A percentile compares a stretch with the other conserved stretches of the same genome.
phyloP scores from a whole-genome alignment of 2,329 filamentous ascomycete genomes.

The Fusarium goolgardi region DNA sequence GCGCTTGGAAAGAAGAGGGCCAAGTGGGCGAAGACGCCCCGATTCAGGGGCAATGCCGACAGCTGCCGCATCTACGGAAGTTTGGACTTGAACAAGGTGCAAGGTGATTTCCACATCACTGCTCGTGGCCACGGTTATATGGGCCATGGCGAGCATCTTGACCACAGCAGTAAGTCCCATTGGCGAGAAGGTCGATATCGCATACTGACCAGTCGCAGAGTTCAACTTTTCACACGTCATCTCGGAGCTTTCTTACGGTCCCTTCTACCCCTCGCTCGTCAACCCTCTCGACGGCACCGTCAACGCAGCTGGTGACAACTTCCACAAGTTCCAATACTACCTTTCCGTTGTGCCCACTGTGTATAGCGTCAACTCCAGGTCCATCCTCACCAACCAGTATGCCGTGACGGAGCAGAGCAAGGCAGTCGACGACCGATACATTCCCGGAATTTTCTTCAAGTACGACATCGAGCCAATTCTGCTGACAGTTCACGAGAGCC shows the following conservation, averaged over 20 bases:
- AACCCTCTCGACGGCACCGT: conserved; percentile 96
- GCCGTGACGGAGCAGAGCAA: conserved; percentile 91
- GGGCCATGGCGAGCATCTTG: conserved; percentile 80
- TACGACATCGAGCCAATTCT: conserved; percentile 98
- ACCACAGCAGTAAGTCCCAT: conserved; percentile 75
- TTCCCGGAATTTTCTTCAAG: conserved; percentile 97
- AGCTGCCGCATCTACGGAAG: conserved; percentile 91
- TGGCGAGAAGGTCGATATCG: neutral
- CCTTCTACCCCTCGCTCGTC: conserved; percentile 92
- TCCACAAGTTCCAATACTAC: conserved; percentile 99
- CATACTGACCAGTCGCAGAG: conserved; percentile 59
- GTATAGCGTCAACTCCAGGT: conserved; percentile 77
- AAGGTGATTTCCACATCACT: conserved; percentile 98
- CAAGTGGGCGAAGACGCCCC: conserved; percentile 81
- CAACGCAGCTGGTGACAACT: conserved; percentile 78
- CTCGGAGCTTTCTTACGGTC: conserved; percentile 94
- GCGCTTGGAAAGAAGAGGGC: conserved; percentile 72
- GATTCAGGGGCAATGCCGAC: conserved; percentile 69
- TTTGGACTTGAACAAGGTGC: conserved; percentile 93
- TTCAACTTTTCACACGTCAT: conserved; percentile 99
- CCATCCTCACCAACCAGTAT: conserved; percentile 95
- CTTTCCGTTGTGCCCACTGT: conserved; percentile 93
- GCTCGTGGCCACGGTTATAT: conserved; percentile 95
- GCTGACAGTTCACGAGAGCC: conserved; percentile 84
- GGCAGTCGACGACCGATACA: conserved; percentile 72